phyloP scores from a whole-genome alignment of 768 basidiomycete species.

The Sarcomyxa edulis region DNA sequence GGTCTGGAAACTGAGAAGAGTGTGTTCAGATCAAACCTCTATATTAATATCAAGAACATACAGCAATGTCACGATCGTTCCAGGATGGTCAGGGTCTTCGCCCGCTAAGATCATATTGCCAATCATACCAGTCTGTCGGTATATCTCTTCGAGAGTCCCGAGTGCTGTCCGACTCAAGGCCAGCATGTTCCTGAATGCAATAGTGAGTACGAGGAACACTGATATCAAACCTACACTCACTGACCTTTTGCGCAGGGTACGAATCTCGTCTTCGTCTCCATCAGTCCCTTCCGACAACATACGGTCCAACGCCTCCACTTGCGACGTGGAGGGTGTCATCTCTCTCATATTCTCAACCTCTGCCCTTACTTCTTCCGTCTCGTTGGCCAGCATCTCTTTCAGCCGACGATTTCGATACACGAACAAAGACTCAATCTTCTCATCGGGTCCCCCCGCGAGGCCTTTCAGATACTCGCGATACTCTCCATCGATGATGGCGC shows the following conservation, averaged over 20 bases:
- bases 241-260: too few relatives aligned
- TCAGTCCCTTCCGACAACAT: neutral
- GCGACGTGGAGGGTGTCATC: neutral
- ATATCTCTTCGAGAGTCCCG: neutral
- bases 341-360: neutral
- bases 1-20: too few relatives aligned
- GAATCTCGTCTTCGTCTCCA: too few relatives aligned
- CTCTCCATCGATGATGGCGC: neutral
- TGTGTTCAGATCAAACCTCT: too few relatives aligned
- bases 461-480: neutral
- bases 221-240: too few relatives aligned
- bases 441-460: neutral
- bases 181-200: too few relatives aligned
- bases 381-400: neutral
- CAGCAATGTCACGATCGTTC: neutral
- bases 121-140: slow-evolving; percentile 1
- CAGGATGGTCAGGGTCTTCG: neutral
- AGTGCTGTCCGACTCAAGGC: neutral
- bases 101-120: neutral
- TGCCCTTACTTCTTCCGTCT: neutral
- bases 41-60: too few relatives aligned
- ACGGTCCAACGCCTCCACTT: neutral
- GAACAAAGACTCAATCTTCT: neutral
- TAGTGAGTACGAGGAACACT: too few relatives aligned
- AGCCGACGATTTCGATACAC: neutral